Conservation (phyloP, 1,284 basidiomycete species). For the Jaminaea rosea region DNA sequence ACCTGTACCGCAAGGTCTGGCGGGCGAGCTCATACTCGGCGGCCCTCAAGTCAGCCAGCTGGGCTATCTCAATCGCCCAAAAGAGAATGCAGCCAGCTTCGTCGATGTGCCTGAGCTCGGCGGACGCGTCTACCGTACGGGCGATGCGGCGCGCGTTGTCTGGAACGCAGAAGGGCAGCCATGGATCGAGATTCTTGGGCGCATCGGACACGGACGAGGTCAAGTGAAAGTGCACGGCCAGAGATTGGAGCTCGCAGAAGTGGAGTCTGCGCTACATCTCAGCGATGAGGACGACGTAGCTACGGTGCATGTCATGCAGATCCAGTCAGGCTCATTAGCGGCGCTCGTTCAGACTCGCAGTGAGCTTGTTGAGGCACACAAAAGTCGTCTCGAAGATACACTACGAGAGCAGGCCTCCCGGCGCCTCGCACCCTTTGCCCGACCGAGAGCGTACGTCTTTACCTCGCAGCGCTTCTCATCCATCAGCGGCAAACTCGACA, state of each 20-base stretch:
- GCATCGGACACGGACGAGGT: slow-evolving; percentile 7
- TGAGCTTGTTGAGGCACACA: too few relatives aligned
- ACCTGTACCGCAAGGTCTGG: slow-evolving; percentile 3
- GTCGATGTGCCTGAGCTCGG: slow-evolving; percentile 4
- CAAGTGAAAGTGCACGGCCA: slow-evolving; percentile 13
- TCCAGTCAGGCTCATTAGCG: slow-evolving; percentile 3
- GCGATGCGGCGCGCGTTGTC: slow-evolving; percentile 9
- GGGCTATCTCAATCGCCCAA: slow-evolving; percentile 10
- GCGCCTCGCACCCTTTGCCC: slow-evolving; percentile 1
- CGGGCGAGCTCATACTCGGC: slow-evolving; percentile 12
- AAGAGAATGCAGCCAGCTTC: slow-evolving; percentile 7
- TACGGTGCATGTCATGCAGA: too few relatives aligned
- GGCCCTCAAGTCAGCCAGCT: slow-evolving; percentile 10
- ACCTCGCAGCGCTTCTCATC: neutral
- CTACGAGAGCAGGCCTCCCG: neutral
- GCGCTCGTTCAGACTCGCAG: neutral
- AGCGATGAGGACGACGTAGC: too few relatives aligned
- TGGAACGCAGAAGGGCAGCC: slow-evolving; percentile 8
- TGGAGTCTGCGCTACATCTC: slow-evolving; percentile 3
- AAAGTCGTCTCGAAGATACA: neutral
- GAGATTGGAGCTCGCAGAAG: slow-evolving; percentile 13
- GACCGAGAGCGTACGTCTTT: neutral
- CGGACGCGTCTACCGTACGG: slow-evolving; percentile 7
- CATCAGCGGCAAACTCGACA: neutral
- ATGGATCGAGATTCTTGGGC: slow-evolving; percentile 12